phyloP scores from a whole-genome alignment of 2,329 filamentous ascomycete genomes.

The Zopfia rhizophila region DNA sequence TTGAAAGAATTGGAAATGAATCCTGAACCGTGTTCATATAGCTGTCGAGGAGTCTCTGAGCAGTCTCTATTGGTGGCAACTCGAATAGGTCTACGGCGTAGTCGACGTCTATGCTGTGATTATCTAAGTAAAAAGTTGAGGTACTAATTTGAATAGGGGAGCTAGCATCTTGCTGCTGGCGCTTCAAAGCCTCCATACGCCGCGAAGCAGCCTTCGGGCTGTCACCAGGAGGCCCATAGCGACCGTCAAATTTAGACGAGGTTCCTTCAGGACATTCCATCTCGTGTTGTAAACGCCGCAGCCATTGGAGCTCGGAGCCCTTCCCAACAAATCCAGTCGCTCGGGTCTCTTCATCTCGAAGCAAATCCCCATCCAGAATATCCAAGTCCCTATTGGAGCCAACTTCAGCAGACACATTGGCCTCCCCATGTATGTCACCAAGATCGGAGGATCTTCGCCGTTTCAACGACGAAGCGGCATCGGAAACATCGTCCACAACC shows the following conservation, averaged over 20 bases:
- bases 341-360: constrained; percentile 30
- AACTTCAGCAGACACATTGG: constrained; percentile 33
- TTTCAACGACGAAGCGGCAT: constrained; percentile 24
- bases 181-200: constrained; percentile 20
- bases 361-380: constrained; percentile 35
- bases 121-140: constrained; percentile 49
- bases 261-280: constrained; percentile 6
- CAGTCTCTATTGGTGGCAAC: constrained; percentile 38
- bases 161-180: no score
- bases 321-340: constrained; percentile 40
- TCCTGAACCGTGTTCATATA: constrained; percentile 48
- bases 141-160: constrained; percentile 41
- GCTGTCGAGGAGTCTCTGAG: constrained; percentile 35
- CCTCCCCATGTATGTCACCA: constrained; percentile 27
- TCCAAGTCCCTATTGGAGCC: constrained; percentile 38
- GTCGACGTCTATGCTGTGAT: constrained; percentile 20
- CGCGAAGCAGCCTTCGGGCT: constrained; percentile 19
- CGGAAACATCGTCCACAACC: constrained; percentile 32
- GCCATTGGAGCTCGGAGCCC: constrained; percentile 37
- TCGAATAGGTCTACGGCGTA: constrained; percentile 32
- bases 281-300: constrained; percentile 28
- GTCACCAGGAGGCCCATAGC: constrained; percentile 32
- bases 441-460: constrained; percentile 19
- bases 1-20: constrained; percentile 42
- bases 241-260: constrained; percentile 7